Conservation (phyloP, 441 rosid genomes). For the Macaranga tanarius region DNA sequence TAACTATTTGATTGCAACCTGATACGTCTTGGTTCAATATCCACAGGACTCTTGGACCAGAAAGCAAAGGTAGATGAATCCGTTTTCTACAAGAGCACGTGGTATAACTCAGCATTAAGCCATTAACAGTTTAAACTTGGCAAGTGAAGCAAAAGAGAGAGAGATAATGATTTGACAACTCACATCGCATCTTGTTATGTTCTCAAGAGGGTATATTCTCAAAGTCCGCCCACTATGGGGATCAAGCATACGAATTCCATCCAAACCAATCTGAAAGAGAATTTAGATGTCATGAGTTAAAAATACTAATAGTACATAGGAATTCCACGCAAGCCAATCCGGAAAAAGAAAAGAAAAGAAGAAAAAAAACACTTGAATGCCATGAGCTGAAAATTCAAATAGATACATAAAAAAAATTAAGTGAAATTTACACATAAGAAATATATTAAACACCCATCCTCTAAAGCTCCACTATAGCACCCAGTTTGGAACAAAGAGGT, state of each 20-base stretch:
- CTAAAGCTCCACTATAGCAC: too few species aligned
- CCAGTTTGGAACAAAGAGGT: too few species aligned
- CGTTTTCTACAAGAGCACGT: slow-evolving; percentile 41
- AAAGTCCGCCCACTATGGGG: slow-evolving; percentile 78
- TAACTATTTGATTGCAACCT: slow-evolving; percentile 93
- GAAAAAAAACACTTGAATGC: too few species aligned
- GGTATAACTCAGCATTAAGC: slow-evolving; percentile 17
- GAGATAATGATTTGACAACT: slow-evolving; percentile 25
- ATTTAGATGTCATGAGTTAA: neutral
- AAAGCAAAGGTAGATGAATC: slow-evolving; percentile 89
- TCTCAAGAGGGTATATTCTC: slow-evolving; percentile 95
- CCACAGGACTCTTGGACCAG: slow-evolving; percentile 97
- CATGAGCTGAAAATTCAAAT: too few species aligned
- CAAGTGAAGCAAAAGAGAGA: slow-evolving; percentile 4
- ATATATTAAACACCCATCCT: too few species aligned
- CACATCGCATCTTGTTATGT: slow-evolving; percentile 90
- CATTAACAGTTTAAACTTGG: neutral
- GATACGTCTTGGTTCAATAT: slow-evolving; percentile 84
- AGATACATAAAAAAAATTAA: too few species aligned
- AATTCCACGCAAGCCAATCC: too few species aligned
- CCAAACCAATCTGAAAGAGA: slow-evolving; percentile 76
- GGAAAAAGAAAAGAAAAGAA: neutral
- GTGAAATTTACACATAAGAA: too few species aligned
- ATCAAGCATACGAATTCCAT: slow-evolving; percentile 99
- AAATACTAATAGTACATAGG: neutral